These are phyloP conservation scores for Stagonosporopsis cucurbitacearum DNA, from an alignment of 2,329 filamentous ascomycete genomes.

Conservation along the genomic window DNA sequence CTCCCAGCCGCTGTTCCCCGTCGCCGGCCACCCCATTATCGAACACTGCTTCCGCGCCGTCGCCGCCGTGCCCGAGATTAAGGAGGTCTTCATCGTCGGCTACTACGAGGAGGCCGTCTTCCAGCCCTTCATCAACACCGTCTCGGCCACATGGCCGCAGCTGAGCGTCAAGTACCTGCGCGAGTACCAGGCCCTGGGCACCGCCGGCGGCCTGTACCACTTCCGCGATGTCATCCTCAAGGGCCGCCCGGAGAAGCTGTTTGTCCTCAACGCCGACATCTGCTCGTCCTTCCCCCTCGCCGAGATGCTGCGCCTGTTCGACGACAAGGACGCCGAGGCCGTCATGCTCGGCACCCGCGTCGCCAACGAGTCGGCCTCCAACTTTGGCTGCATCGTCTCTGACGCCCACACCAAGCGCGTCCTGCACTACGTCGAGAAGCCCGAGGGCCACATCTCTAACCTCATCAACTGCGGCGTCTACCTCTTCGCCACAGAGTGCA, in stretches of 20 bases:
- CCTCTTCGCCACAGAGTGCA: constrained; percentile 92
- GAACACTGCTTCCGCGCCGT: constrained; percentile 95
- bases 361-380: constrained; percentile 86
- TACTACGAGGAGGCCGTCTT: constrained; percentile 99
- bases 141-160: constrained; percentile 81
- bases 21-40: constrained; percentile 97
- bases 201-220: constrained; percentile 95
- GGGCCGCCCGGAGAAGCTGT: constrained; percentile 91
- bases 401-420: constrained; percentile 94
- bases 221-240: constrained; percentile 99
- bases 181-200: constrained; percentile 96
- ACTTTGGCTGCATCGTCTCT: constrained; percentile 98
- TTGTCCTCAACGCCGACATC: constrained; percentile 96
- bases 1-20: constrained; percentile 90
- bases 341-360: constrained; percentile 94
- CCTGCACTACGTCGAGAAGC: constrained; percentile 98
- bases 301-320: constrained; percentile 94
- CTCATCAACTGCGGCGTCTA: constrained; percentile 99
- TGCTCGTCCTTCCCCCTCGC: constrained; percentile 97
- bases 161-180: constrained; percentile 93
- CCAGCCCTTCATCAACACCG: constrained; percentile 96
- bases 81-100: constrained; percentile 96
- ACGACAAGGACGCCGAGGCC: constrained; percentile 94
- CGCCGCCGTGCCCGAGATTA: constrained; percentile 87
- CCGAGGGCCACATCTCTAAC: constrained; percentile 95